A percentile compares a stretch with the other conserved stretches of the same genome.
phyloP scores from a whole-genome alignment of 495 filamentous ascomycete species.

The Aspergillus saccharolyticus region DNA sequence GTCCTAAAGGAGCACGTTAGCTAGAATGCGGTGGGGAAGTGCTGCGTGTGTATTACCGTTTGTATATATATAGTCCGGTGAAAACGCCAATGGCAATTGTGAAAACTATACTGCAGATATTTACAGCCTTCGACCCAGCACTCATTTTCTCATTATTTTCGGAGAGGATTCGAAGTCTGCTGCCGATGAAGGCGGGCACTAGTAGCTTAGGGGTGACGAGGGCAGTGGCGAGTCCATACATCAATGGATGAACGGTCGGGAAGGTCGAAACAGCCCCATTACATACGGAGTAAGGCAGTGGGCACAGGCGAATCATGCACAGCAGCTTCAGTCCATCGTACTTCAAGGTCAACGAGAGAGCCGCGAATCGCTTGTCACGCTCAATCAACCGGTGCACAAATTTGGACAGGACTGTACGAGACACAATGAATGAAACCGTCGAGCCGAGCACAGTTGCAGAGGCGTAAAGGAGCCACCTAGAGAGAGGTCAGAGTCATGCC shows the following conservation, averaged over 20 bases:
- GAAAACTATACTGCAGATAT: conserved; percentile 75
- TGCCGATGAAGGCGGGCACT: conserved; percentile 90
- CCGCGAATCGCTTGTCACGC: conserved; percentile 71
- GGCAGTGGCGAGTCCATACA: conserved; percentile 77
- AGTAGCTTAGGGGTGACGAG: conserved; percentile 75
- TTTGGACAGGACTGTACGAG: conserved; percentile 65
- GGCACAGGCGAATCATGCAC: conserved; percentile 89
- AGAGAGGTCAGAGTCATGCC: conserved; percentile 7
- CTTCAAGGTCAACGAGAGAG: conserved; percentile 60
- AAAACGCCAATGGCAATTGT: conserved; percentile 62
- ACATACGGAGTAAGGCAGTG: conserved; percentile 87
- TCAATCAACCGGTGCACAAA: conserved; percentile 79
- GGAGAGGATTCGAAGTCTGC: conserved; percentile 56
- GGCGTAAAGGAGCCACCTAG: conserved; percentile 75
- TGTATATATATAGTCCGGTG: conserved; percentile 84
- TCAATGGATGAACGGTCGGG: conserved; percentile 70
- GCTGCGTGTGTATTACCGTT: conserved; percentile 36
- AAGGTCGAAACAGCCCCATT: conserved; percentile 94
- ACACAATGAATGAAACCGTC: conserved; percentile 71
- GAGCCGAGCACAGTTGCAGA: conserved; percentile 73
- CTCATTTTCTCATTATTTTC: conserved; percentile 64
- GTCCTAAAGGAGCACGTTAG: conserved; percentile 46
- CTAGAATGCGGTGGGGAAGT: not conserved
- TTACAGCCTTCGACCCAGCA: conserved; percentile 54
- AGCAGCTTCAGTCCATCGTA: conserved; percentile 86